Evolutionary conservation across 352 stramenopile genomes (phyloP), one percentile per base, ranked within the genome.

Genomic region (Blastocystis sp.): DNA sequence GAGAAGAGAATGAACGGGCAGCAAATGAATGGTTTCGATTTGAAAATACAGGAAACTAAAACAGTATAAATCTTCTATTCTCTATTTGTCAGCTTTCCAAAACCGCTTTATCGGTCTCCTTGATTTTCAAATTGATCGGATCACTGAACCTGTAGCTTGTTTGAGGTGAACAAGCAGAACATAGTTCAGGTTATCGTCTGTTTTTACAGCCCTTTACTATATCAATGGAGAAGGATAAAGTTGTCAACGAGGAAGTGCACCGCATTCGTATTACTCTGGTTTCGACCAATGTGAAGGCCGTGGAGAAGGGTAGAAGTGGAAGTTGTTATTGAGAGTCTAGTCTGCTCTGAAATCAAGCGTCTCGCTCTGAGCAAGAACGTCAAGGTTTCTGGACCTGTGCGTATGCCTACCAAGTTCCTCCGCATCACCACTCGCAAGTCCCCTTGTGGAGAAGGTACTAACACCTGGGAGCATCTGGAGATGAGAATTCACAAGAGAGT

Each of bases 401-500:
- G 96, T 92, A 92, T 99, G 87, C 96, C 96, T 71, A 99, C 96
- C 90, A 98, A 98, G 93, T 95, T 96, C 89, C 93, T 99, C 71
- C 93, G 92, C 89, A 95, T 99, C 80, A 98, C 96, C 86, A 98
- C 96, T 88, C 95, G 96, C 89, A 99, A 99, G 94, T 97, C 96
- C 89, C 96, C 96, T 86, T 97, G 92, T 92, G 92, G 92, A 94
- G 92, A 95, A 88, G 77, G 77, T 87, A 87, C 77, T 54, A 87
- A 87, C 93, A 98, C 96, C 58, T 99, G 95, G 94, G 96, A 99
- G 92, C 92, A 95, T 88, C 98, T 98, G 91, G 95, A 98, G 91
- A 98, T 99, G 96, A 93, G 95, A 90, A 95, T 96, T 89, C 93
- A 97, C 93, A 98, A 98, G 94, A 94, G 96, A 89, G 96, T 99